These are phyloP conservation scores for Amanita rubescens DNA, from an alignment of 768 basidiomycete species.

Conservation along the genomic window DNA sequence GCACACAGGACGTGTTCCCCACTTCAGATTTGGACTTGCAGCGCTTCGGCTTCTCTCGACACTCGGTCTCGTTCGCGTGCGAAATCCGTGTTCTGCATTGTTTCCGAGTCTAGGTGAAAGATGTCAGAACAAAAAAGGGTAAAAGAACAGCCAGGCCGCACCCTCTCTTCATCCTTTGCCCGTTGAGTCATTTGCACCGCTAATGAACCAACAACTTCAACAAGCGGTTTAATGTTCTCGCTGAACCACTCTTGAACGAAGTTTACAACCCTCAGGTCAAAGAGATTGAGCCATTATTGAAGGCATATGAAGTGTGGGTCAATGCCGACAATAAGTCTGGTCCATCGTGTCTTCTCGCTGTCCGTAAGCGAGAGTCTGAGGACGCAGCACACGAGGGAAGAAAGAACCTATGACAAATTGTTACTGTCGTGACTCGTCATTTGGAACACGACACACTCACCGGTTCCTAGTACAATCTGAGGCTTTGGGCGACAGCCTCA, in stretches of 20 bases:
- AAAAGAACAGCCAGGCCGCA: slow-evolving; percentile 21
- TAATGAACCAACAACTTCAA: slow-evolving; percentile 60
- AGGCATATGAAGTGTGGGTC: no score
- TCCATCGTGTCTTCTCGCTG: no score
- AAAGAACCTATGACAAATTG: no score
- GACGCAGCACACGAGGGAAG: no score
- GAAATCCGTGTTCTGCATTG: slow-evolving; percentile 49
- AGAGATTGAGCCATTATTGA: no score
- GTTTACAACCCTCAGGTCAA: slow-evolving; percentile 40
- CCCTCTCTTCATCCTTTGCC: slow-evolving; percentile 62
- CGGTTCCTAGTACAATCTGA: no score
- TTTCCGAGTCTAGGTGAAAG: slow-evolving; percentile 35
- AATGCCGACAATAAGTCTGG: no score
- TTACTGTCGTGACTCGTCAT: no score
- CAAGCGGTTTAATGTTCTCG: slow-evolving; percentile 45
- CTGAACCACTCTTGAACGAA: slow-evolving; percentile 68
- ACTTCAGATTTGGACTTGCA: slow-evolving; percentile 63
- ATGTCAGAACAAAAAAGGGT: neutral
- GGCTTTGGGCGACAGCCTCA: no score
- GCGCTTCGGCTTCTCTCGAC: slow-evolving; percentile 45
- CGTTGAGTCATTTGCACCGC: slow-evolving; percentile 74
- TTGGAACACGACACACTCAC: no score
- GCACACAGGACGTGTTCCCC: no score
- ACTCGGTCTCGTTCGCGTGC: slow-evolving; percentile 43
- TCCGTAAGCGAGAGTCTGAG: no score